Base-by-base conservation (phyloP, 345 rosid species). In the Salix koriyanagi region DNA sequence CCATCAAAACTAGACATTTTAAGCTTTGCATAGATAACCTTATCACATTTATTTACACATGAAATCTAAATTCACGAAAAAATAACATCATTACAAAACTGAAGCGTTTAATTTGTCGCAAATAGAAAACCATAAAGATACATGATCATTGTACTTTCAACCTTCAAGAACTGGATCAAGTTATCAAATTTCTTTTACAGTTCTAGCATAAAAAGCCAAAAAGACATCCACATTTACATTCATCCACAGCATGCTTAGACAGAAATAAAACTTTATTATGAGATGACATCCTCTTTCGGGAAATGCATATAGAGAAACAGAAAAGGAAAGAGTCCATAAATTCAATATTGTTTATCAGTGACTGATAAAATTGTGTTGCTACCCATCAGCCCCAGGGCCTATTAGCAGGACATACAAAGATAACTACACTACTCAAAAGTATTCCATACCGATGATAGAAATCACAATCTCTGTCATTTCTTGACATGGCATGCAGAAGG, bases 401-500 rank as follows among this genome's bases (percentile, higher is more conserved):
- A 58, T 26, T 15, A 34, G 64, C 66, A 18, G 70, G 74, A 74
- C 14, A 3, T 66, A 54, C 52, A 67, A 64, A 71, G 30, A 73
- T 41, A 74, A 58, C 15, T 11, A 39, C 65, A 77, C 15, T 32
- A 79, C 64, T 69, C 28, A 79, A 76, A 78, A 54, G 52, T 2
- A 42, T 70, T 75, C 69, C 91, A 71, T 86, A 96, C 99, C 99
- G 91, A 85, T 96, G 98, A 90, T 96, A 96, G 76, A 92, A 96
- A 85, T 96, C 98, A 82, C 97, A 96, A 83, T 96, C 99, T 74
- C 95, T 78, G 70, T 96, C 98, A 83, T 89, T 92, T 85, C 98
- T 92, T 83, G 97, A 89, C 84, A 93, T 79, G 54, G 99, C 90
- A 87, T 96, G 96, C 81, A 96, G 80, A 79, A 96, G 94, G 83